phyloP scores from a whole-genome alignment of 345 rosid species.

The Carallia brachiata region DNA sequence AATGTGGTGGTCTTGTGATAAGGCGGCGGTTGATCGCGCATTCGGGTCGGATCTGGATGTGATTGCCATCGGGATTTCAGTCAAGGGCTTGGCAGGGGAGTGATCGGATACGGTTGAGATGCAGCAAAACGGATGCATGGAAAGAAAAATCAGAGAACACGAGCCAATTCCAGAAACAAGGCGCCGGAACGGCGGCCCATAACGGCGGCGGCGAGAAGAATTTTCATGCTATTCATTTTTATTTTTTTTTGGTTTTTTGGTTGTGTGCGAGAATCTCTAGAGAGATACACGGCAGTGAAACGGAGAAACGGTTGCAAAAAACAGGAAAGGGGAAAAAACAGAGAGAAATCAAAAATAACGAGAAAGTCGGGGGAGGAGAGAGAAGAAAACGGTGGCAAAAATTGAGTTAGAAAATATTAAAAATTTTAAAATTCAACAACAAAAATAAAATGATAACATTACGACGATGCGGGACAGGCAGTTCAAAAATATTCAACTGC shows the following conservation, averaged over 20 bases:
- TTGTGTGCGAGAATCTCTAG: not conserved
- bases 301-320: conserved; percentile 4
- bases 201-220: conserved; percentile 7
- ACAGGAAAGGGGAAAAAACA: not conserved
- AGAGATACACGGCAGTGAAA: not conserved
- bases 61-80: conserved; percentile 31
- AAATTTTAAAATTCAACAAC: not conserved
- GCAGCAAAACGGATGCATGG: conserved; percentile 68
- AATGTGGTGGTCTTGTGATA: not conserved
- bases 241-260: too few species aligned
- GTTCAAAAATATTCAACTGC: too few species aligned
- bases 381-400: conserved; percentile 10
- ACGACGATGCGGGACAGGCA: not conserved
- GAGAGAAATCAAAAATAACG: not conserved
- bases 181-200: conserved; percentile 16
- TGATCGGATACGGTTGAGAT: conserved; percentile 35
- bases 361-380: conserved; percentile 9
- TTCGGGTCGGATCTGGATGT: conserved; percentile 32
- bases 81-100: conserved; percentile 35
- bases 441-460: not conserved
- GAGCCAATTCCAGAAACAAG: too few species aligned
- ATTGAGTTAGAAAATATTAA: not conserved
- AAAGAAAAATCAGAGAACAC: too few species aligned
- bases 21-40: conserved; percentile 10
- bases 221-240: conserved; percentile 9